These are phyloP conservation scores for Solanum piurae DNA, from an alignment of 257 asterid genomes.

Conservation along the genomic window DNA sequence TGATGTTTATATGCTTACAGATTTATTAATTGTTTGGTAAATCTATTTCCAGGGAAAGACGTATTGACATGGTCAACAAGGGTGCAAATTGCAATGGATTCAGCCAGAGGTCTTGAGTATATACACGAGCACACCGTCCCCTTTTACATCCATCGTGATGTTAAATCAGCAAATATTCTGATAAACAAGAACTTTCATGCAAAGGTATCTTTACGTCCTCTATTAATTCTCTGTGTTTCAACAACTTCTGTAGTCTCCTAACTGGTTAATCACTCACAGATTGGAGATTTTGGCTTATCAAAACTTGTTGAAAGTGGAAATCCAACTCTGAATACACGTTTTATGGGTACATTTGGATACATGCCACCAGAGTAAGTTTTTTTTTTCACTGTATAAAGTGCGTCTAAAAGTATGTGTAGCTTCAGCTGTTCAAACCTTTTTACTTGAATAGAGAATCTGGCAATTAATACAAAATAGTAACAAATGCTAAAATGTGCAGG, in stretches of 20 bases:
- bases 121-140: slow-evolving; percentile 95
- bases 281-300: slow-evolving; percentile 89
- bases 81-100: slow-evolving; percentile 88
- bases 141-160: slow-evolving; percentile 86
- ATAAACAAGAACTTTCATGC: slow-evolving; percentile 72
- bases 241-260: background rate
- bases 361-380: slow-evolving; percentile 93
- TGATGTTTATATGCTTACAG: background rate
- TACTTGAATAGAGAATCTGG: background rate
- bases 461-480: background rate
- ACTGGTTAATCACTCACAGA: slow-evolving; percentile 24
- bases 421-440: background rate
- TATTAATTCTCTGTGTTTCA: background rate
- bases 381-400: background rate
- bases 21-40: background rate
- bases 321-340: slow-evolving; percentile 66
- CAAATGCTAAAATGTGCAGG: slow-evolving; percentile 29
- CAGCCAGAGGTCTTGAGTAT: slow-evolving; percentile 95
- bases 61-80: slow-evolving; percentile 73
- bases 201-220: slow-evolving; percentile 38
- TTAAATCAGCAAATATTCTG: slow-evolving; percentile 86
- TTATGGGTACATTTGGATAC: slow-evolving; percentile 94
- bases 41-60: slow-evolving; percentile 38
- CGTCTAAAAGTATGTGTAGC: background rate
- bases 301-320: slow-evolving; percentile 84